Percentiles rank a stretch among this genome's conserved stretches.
Evolutionary conservation across 2,329 filamentous ascomycete genomes (phyloP).

Genomic region (Leptographium flavum): DNA sequence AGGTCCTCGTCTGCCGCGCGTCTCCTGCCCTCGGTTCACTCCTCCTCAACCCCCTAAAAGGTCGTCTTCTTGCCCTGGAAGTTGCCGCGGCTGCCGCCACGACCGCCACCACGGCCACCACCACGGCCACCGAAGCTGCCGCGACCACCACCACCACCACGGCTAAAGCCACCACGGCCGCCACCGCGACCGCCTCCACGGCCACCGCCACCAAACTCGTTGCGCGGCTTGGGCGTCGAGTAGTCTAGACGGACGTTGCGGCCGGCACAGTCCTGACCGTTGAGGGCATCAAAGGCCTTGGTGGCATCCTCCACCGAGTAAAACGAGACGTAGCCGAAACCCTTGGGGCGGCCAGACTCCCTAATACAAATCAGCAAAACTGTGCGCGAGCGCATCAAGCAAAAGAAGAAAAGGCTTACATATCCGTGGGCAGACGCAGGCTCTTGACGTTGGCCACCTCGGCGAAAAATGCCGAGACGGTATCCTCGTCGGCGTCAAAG

Average conservation of each 20-base stretch:
- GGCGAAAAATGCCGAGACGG: slow-evolving; percentile 59
- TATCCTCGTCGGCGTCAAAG: slow-evolving; percentile 68
- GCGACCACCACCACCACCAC: slow-evolving; percentile 30
- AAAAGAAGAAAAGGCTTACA: no score
- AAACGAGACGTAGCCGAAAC: slow-evolving; percentile 86
- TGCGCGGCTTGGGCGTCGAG: slow-evolving; percentile 50
- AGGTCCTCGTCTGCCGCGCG: slow-evolving; percentile 3
- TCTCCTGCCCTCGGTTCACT: background rate
- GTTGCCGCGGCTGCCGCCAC: slow-evolving; percentile 38
- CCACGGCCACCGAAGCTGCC: slow-evolving; percentile 35
- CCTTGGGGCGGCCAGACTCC: slow-evolving; percentile 74
- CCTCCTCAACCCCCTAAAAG: slow-evolving; percentile 19
- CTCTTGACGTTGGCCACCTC: slow-evolving; percentile 58
- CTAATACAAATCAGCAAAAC: slow-evolving; percentile 20
- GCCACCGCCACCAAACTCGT: slow-evolving; percentile 34
- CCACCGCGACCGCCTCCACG: slow-evolving; percentile 31
- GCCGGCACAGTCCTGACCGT: slow-evolving; percentile 50
- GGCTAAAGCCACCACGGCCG: slow-evolving; percentile 30
- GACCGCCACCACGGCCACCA: slow-evolving; percentile 35
- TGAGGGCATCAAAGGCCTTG: slow-evolving; percentile 49
- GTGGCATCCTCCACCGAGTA: slow-evolving; percentile 70
- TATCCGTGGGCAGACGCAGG: slow-evolving; percentile 79
- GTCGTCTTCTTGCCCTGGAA: slow-evolving; percentile 70
- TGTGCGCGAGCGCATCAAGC: background rate
- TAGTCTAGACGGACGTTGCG: slow-evolving; percentile 75